Evolutionary conservation across 371 early-diverging fungal species (phyloP).

Genomic region (Batkoa obscura): DNA sequence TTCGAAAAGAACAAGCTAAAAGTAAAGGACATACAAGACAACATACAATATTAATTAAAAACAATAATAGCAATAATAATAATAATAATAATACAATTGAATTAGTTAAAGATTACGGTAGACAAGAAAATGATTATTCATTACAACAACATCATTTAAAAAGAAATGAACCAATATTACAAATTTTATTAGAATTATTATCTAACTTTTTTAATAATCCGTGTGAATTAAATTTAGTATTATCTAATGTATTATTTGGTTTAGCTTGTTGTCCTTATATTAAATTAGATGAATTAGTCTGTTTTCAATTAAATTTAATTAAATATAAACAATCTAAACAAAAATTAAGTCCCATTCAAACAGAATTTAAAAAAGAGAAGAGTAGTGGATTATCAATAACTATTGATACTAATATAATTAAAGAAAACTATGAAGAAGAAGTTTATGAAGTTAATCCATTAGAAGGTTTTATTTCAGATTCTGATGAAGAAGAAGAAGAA

Average conservation of each 20-base stretch:
- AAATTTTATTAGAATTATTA: constrained; percentile 34
- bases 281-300: constrained; percentile 56
- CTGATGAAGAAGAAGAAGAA: neutral
- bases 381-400: too few relatives aligned
- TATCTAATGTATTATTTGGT: constrained; percentile 72
- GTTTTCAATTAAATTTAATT: constrained; percentile 24
- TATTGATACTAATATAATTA: too few relatives aligned
- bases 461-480: neutral
- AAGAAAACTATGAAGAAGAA: too few relatives aligned
- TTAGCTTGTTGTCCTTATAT: constrained; percentile 57
- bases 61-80: neutral
- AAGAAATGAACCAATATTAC: constrained; percentile 38
- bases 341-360: neutral
- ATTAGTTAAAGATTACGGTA: neutral
- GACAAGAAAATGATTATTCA: too few relatives aligned
- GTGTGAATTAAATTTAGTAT: constrained; percentile 66
- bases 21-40: neutral
- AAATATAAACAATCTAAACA: constrained; percentile 8
- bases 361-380: too few relatives aligned
- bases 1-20: constrained; percentile 3
- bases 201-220: constrained; percentile 71
- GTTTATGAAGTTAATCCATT: too few relatives aligned
- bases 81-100: too few relatives aligned
- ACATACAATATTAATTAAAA: neutral
- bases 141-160: constrained; percentile 29